phyloP scores from a whole-genome alignment of 345 rosid species.

The Theobroma cacao region DNA sequence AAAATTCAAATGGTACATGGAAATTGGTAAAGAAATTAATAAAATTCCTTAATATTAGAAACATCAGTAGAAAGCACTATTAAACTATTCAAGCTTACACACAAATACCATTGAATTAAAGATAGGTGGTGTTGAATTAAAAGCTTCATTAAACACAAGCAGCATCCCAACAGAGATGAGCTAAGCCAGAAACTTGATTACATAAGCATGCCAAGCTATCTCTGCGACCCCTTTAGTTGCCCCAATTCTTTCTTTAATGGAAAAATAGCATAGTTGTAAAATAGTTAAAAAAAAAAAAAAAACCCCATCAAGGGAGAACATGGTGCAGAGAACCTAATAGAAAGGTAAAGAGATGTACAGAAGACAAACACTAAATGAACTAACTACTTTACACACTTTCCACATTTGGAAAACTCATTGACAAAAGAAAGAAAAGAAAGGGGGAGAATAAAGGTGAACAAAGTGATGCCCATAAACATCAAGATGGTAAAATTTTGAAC shows the following conservation, averaged over 20 bases:
- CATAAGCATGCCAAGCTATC: not conserved
- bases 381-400: not conserved
- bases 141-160: not conserved
- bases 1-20: not conserved
- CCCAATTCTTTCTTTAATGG: not conserved
- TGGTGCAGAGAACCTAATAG: not conserved
- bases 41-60: not conserved
- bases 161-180: not conserved
- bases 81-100: not conserved
- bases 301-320: too few relatives aligned
- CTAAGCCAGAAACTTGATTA: not conserved
- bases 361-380: not conserved
- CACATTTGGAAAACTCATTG: not conserved
- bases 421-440: not conserved
- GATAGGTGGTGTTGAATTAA: not conserved
- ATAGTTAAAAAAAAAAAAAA: too few relatives aligned
- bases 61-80: not conserved
- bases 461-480: not conserved
- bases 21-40: not conserved
- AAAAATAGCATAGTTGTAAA: not conserved
- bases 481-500: not conserved
- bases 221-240: not conserved
- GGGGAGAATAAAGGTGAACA: not conserved
- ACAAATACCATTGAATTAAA: not conserved
- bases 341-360: not conserved